Evolutionary conservation across 331 rosid species (phyloP), one percentile per base, ranked within the genome.

Genomic region (Prunus yedoensis): DNA sequence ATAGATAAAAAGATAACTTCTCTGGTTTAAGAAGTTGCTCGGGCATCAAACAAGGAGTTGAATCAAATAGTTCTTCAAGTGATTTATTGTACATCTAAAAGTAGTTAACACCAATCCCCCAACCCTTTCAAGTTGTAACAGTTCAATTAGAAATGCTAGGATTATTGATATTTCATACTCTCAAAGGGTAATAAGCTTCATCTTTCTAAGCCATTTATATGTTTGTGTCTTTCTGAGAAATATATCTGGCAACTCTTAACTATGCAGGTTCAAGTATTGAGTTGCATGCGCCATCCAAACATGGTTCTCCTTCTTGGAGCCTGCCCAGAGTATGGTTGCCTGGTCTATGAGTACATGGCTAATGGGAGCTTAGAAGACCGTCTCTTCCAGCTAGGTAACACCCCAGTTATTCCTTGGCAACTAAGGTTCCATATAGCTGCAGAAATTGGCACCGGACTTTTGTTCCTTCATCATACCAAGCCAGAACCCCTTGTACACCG

Each of bases 251-350:
- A 43, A 41, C 28, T 67, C 62, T 62, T 28, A 18, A 51, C 75
- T 43, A 58, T 78, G 78, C 84, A 89, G 91, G 88, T 93, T 71
- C 92, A 91, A 81, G 91, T 93, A 69, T 69, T 91, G 41, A 81
- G 97, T 74, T 71, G 87, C 88, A 89, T 91, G 67, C 75, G 93
- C 56, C 98, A 93, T 84, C 98, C 97, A 68, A 85, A 93, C 83
- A 91, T 91, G 93, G 93, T 93, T 79, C 92, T 91, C 18, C 97
- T 91, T 43, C 86, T 93, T 2, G 97, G 97, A 84, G 98, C 98
- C 6, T 93, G 97, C 66, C 91, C 95, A 0, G 93, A 93, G 79
- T 83, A 45, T 38, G 93, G 43, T 38, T 38, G 43, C 43, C 43
- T 38, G 43, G 43, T 38, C 43, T 38, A 38, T 38, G 43, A 38